phyloP scores from a whole-genome alignment of 345 rosid genomes.

The Euphorbia peplus region DNA sequence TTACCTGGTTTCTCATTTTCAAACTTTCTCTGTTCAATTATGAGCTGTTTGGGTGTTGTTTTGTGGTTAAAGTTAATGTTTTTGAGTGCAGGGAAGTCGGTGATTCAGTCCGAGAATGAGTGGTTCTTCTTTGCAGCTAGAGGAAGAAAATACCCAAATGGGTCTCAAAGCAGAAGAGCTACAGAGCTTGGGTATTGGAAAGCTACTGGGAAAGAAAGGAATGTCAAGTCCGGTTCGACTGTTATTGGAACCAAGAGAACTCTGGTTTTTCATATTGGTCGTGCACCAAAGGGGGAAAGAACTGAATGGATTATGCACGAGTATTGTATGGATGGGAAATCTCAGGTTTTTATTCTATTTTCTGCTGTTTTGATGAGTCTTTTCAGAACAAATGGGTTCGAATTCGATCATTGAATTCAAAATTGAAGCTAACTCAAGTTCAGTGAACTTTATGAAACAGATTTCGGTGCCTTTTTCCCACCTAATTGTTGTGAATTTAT shows the following conservation, averaged over 20 bases:
- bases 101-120: constrained; percentile 64
- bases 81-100: constrained; percentile 49
- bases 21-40: not conserved
- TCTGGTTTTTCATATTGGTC: constrained; percentile 81
- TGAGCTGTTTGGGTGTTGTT: not conserved
- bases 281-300: constrained; percentile 87
- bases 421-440: too few relatives aligned
- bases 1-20: constrained; percentile 55
- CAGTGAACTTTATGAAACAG: too few relatives aligned
- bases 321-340: constrained; percentile 53
- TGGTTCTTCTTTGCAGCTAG: constrained; percentile 90
- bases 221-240: constrained; percentile 51
- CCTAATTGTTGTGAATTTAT: not conserved
- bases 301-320: constrained; percentile 98
- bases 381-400: too few relatives aligned
- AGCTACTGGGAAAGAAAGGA: constrained; percentile 87
- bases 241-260: constrained; percentile 87
- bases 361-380: too few relatives aligned
- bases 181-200: constrained; percentile 89
- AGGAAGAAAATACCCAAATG: constrained; percentile 85
- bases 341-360: constrained; percentile 45
- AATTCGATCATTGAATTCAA: too few relatives aligned
- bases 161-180: constrained; percentile 76
- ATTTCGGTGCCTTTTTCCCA: too few relatives aligned
- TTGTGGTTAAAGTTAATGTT: not conserved